phyloP scores from a whole-genome alignment of 495 filamentous ascomycete species.

The Cenococcum geophilum region DNA sequence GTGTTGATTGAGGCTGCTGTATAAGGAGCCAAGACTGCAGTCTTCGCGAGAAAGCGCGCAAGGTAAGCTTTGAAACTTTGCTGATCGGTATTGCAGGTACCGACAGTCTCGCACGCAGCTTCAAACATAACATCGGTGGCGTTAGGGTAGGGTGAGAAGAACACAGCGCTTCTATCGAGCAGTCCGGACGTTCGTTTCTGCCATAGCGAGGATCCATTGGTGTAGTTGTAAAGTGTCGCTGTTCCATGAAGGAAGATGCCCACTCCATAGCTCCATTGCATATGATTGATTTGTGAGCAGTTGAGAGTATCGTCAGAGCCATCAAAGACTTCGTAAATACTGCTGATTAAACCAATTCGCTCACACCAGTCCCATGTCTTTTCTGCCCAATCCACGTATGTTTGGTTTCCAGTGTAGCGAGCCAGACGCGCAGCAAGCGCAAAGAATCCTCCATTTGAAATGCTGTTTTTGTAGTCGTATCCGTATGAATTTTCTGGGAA shows the following conservation, averaged over 20 bases:
- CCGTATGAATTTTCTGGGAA: slow-evolving; percentile 46
- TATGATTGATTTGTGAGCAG: slow-evolving; percentile 35
- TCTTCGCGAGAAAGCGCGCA: slow-evolving; percentile 41
- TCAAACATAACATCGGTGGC: slow-evolving; percentile 43
- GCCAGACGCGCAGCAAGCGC: slow-evolving; percentile 63
- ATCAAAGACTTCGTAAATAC: slow-evolving; percentile 37
- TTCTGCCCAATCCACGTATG: slow-evolving; percentile 45
- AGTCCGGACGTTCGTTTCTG: slow-evolving; percentile 30
- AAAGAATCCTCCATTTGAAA: slow-evolving; percentile 65
- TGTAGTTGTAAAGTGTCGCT: slow-evolving; percentile 67
- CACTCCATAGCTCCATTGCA: slow-evolving; percentile 61
- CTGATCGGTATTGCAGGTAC: slow-evolving; percentile 42
- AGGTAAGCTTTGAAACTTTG: slow-evolving; percentile 46
- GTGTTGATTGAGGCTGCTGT: slow-evolving; percentile 32
- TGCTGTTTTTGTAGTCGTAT: slow-evolving; percentile 62
- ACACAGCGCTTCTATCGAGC: slow-evolving; percentile 30
- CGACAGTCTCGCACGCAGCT: slow-evolving; percentile 36
- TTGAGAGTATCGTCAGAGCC: slow-evolving; percentile 35
- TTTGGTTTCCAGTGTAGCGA: slow-evolving; percentile 57
- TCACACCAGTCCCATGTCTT: slow-evolving; percentile 37
- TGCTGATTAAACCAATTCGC: slow-evolving; percentile 31
- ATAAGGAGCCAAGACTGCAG: slow-evolving; percentile 39
- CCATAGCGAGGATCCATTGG: slow-evolving; percentile 32
- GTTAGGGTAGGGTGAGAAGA: slow-evolving; percentile 39
- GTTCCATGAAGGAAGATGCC: slow-evolving; percentile 60